Conservation (phyloP, 208 protist species). For the Leptomonas seymouri region DNA sequence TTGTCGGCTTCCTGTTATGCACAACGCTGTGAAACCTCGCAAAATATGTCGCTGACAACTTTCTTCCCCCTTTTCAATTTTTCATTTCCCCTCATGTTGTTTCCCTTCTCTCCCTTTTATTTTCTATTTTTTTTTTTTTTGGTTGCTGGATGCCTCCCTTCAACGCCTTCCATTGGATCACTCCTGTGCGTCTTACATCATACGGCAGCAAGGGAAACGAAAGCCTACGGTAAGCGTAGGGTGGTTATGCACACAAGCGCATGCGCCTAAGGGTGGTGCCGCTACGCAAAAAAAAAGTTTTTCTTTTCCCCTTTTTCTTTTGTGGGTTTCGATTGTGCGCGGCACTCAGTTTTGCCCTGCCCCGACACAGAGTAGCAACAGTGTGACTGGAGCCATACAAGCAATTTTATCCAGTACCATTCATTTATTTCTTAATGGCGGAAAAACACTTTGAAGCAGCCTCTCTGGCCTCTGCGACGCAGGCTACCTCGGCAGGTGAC, state of each 20-base stretch:
- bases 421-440: not conserved
- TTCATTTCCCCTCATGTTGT: not conserved
- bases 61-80: not conserved
- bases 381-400: too few relatives aligned
- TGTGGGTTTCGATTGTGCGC: too few relatives aligned
- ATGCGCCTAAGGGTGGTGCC: too few relatives aligned
- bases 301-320: too few relatives aligned
- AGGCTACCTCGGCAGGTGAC: not conserved
- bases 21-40: too few relatives aligned
- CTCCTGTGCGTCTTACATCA: not conserved
- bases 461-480: not conserved
- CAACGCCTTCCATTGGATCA: not conserved
- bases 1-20: too few relatives aligned
- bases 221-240: not conserved
- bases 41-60: too few relatives aligned
- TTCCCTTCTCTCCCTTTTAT: not conserved
- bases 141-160: not conserved
- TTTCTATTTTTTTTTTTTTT: not conserved
- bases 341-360: too few relatives aligned
- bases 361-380: too few relatives aligned
- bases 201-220: not conserved
- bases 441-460: constrained; percentile 2
- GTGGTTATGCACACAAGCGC: too few relatives aligned
- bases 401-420: too few relatives aligned
- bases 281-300: too few relatives aligned